Percentiles rank a stretch among this genome's conserved stretches.
phyloP scores from a whole-genome alignment of 495 filamentous ascomycete genomes.

The Schizothecium vesticola region DNA sequence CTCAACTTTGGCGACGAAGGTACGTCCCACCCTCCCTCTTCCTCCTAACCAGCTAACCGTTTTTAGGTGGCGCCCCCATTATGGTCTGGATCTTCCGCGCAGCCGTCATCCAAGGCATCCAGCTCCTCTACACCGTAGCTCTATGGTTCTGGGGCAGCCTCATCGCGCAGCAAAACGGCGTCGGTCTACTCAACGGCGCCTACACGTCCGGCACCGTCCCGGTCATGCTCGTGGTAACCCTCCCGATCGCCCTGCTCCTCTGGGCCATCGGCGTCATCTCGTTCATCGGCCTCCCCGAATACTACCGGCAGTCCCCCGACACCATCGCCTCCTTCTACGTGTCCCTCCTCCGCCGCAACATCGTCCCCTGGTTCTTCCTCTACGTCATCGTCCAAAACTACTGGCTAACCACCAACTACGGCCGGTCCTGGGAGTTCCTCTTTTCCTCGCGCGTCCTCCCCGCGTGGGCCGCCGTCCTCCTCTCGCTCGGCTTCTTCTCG shows the following conservation, averaged over 20 bases:
- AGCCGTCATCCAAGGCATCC: slow-evolving; percentile 56
- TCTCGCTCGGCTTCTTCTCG: slow-evolving; percentile 56
- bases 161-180: slow-evolving; percentile 24
- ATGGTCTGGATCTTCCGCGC: slow-evolving; percentile 61
- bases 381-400: slow-evolving; percentile 62
- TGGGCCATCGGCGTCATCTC: slow-evolving; percentile 46
- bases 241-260: slow-evolving; percentile 49
- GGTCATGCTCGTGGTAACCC: slow-evolving; percentile 39
- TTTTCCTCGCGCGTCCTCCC: slow-evolving; percentile 49
- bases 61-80: slow-evolving; percentile 46
- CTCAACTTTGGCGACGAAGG: slow-evolving; percentile 62
- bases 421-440: slow-evolving; percentile 59
- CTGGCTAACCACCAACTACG: slow-evolving; percentile 57
- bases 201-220: slow-evolving; percentile 27
- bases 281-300: slow-evolving; percentile 55
- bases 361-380: slow-evolving; percentile 49
- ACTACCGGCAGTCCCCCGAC: slow-evolving; percentile 63
- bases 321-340: slow-evolving; percentile 58
- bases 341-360: slow-evolving; percentile 45
- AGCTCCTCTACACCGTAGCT: slow-evolving; percentile 55
- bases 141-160: slow-evolving; percentile 60
- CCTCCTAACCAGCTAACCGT: not conserved
- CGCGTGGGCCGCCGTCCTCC: slow-evolving; percentile 46
- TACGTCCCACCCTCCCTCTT: not conserved
- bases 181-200: slow-evolving; percentile 14